Percentiles rank a stretch among this genome's conserved stretches.
Evolutionary conservation across 441 rosid species (phyloP).

Genomic region (Populus hybrid): DNA sequence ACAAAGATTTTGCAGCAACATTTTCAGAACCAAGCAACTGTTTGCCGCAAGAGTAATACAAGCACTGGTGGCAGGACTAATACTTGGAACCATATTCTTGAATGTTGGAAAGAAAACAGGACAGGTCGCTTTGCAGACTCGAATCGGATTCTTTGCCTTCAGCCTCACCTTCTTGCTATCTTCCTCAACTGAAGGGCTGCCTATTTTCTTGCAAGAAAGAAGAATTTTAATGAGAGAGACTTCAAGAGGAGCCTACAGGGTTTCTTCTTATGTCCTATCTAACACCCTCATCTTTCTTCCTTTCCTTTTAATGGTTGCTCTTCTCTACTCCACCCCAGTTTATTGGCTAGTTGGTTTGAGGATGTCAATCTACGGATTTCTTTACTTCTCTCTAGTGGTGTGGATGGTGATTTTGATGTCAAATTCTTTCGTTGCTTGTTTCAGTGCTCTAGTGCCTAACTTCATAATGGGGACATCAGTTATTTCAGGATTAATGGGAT

Average conservation of each 20-base stretch:
- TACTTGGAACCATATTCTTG: constrained; percentile 76
- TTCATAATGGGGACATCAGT: constrained; percentile 90
- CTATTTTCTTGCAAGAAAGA: constrained; percentile 81
- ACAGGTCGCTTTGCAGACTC: constrained; percentile 43
- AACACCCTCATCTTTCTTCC: constrained; percentile 50
- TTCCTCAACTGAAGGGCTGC: constrained; percentile 86
- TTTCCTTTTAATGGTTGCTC: constrained; percentile 58
- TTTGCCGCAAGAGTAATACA: constrained; percentile 79
- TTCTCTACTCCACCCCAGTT: constrained; percentile 70
- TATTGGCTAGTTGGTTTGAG: constrained; percentile 84
- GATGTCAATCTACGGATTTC: constrained; percentile 52
- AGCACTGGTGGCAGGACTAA: constrained; percentile 67
- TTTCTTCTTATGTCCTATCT: constrained; percentile 55
- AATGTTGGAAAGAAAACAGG: constrained; percentile 56
- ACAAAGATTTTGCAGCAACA: constrained; percentile 73
- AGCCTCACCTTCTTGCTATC: constrained; percentile 80
- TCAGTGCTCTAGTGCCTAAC: constrained; percentile 87
- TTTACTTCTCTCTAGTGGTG: constrained; percentile 70
- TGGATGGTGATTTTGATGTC: constrained; percentile 88
- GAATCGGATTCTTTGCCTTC: constrained; percentile 80
- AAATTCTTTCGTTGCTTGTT: constrained; percentile 82
- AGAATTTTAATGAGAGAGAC: constrained; percentile 77
- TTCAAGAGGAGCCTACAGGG: constrained; percentile 70
- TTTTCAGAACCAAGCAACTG: constrained; percentile 80
- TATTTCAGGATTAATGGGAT: constrained; percentile 82